Evolutionary conservation across 1,139 yeast genomes (phyloP).

Genomic region (Kodamaea anthophila): DNA sequence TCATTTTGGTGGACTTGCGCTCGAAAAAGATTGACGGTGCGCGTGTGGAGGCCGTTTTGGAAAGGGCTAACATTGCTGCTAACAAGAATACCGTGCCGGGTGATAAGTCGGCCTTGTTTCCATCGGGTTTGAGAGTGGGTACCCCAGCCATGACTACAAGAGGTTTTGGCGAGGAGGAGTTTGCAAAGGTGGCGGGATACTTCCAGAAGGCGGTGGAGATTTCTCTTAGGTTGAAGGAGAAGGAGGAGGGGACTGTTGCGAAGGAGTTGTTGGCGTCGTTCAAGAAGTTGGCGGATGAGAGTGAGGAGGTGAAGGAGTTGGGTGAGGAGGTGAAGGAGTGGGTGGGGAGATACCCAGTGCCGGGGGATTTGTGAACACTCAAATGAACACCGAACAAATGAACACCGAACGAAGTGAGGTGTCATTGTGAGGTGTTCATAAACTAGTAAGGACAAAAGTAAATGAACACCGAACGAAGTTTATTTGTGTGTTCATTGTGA

Average conservation of each 20-base stretch:
- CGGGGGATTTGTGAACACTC: conserved; percentile 53
- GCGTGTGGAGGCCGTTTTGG: conserved; percentile 86
- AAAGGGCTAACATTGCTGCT: conserved; percentile 86
- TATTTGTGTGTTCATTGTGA: no score
- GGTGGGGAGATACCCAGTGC: conserved; percentile 70
- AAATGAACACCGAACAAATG: no score
- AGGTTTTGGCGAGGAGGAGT: conserved; percentile 78
- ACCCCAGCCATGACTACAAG: conserved; percentile 98
- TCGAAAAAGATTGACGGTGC: conserved; percentile 92
- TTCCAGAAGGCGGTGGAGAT: conserved; percentile 73
- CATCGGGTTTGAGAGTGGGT: conserved; percentile 94
- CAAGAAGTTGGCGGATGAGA: conserved; percentile 57
- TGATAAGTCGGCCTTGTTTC: conserved; percentile 89
- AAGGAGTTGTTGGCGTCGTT: conserved; percentile 61
- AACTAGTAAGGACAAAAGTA: no score
- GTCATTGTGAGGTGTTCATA: no score
- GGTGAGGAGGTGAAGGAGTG: conserved; percentile 58
- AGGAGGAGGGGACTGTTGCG: conserved; percentile 54
- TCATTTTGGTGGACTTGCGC: conserved; percentile 79
- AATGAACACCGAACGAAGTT: no score
- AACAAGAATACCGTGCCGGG: conserved; percentile 97
- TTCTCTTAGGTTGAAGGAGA: conserved; percentile 51
- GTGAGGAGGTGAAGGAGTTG: conserved; percentile 51
- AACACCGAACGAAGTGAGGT: no score
- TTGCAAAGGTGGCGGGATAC: conserved; percentile 69